These are phyloP conservation scores for Oxyria digyna DNA, from an alignment of 148 eudicot genomes.

Conservation along the genomic window DNA sequence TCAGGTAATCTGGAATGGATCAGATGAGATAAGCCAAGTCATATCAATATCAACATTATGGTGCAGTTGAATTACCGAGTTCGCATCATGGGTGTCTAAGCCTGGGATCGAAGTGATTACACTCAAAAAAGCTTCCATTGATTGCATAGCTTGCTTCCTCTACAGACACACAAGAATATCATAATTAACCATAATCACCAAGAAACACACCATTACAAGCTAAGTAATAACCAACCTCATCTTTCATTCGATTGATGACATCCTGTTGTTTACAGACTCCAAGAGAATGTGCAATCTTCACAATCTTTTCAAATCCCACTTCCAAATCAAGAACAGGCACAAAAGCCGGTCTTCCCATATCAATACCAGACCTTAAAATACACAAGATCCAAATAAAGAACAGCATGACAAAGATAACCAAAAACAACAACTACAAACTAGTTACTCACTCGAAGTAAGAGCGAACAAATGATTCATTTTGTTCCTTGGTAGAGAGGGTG, in stretches of 20 bases:
- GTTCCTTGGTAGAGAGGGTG: conserved; percentile 69
- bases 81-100: conserved; percentile 86
- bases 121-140: conserved; percentile 62
- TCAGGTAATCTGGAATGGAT: background rate
- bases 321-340: conserved; percentile 69
- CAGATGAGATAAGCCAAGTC: background rate
- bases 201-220: background rate
- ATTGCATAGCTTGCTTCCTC: conserved; percentile 76
- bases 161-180: conserved; percentile 13
- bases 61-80: conserved; percentile 41
- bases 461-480: conserved; percentile 59
- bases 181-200: background rate
- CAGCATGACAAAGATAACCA: background rate
- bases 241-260: conserved; percentile 58
- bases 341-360: conserved; percentile 73
- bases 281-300: conserved; percentile 85
- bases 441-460: conserved; percentile 67
- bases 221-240: conserved; percentile 43
- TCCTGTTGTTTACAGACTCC: conserved; percentile 89
- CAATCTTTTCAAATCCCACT: conserved; percentile 91
- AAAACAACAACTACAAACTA: background rate
- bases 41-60: background rate
- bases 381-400: conserved; percentile 8
- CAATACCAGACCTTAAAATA: conserved; percentile 55
- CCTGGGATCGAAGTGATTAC: conserved; percentile 82